Conservation (phyloP, 768 basidiomycete genomes). For the Suillus cothurnatus region DNA sequence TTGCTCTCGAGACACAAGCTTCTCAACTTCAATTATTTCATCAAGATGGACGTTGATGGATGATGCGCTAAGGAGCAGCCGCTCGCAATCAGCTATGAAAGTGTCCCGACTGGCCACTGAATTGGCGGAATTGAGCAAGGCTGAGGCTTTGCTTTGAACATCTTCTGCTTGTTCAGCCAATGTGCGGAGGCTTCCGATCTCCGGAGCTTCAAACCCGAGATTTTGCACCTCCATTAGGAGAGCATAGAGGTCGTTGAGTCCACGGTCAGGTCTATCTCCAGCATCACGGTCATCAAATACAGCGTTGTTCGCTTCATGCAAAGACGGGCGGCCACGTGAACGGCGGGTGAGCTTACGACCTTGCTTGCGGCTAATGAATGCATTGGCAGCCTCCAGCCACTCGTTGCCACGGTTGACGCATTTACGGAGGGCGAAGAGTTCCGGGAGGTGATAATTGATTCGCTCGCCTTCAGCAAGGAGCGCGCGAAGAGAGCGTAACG, state of each 20-base stretch:
- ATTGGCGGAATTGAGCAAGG: conserved; percentile 48
- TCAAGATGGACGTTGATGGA: conserved; percentile 85
- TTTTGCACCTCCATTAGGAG: conserved; percentile 72
- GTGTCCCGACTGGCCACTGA: conserved; percentile 50
- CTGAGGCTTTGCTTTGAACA: conserved; percentile 54
- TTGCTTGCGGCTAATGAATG: conserved; percentile 78
- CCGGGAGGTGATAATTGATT: conserved; percentile 72
- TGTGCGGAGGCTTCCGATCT: conserved; percentile 58
- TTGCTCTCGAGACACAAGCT: conserved; percentile 78
- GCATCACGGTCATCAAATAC: conserved; percentile 47
- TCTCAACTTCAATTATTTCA: conserved; percentile 76
- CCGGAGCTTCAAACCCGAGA: conserved; percentile 84
- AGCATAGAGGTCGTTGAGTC: conserved; percentile 67
- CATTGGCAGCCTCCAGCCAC: conserved; percentile 86
- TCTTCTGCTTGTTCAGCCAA: conserved; percentile 68
- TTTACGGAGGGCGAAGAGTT: conserved; percentile 70
- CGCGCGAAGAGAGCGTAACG: conserved; percentile 75
- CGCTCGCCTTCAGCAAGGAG: conserved; percentile 89
- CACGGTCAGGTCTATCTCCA: conserved; percentile 69
- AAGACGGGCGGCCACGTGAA: conserved; percentile 55
- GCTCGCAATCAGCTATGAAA: conserved; percentile 71
- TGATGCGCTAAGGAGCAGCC: conserved; percentile 66
- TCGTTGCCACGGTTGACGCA: conserved; percentile 82
- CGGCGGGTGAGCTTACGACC: conserved; percentile 75
- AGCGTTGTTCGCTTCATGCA: conserved; percentile 42